phyloP scores from a whole-genome alignment of 2,329 filamentous ascomycete species.

The Calonectria leucothoes region DNA sequence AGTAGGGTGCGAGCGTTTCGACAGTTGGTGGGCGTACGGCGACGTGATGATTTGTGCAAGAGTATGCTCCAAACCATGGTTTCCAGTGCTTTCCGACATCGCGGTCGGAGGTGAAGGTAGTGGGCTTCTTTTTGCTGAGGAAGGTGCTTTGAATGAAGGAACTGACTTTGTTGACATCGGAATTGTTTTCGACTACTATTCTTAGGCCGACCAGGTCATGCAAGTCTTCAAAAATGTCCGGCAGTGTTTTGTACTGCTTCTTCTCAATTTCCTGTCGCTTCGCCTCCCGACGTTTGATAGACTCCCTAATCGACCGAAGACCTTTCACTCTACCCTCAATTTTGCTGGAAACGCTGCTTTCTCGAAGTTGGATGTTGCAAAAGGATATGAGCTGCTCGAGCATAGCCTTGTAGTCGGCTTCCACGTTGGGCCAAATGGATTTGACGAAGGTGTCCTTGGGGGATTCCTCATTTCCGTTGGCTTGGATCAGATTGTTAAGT shows the following conservation, averaged over 20 bases:
- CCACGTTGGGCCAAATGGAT: not conserved
- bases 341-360: not conserved
- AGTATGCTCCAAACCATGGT: not conserved
- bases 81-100: not conserved
- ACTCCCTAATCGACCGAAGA: not conserved
- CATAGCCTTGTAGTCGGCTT: not conserved
- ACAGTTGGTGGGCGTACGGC: not conserved
- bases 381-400: not conserved
- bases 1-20: not conserved
- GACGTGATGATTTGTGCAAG: not conserved
- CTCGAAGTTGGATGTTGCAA: not conserved
- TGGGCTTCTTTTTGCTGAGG: not conserved
- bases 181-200: not conserved
- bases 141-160: not conserved
- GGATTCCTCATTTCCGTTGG: not conserved
- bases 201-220: not conserved
- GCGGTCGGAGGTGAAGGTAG: not conserved
- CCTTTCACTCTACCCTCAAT: not conserved
- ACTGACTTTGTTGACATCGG: not conserved
- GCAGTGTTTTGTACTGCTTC: not conserved
- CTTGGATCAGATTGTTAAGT: not conserved
- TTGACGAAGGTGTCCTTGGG: not conserved
- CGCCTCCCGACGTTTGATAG: not conserved
- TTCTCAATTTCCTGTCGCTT: not conserved
- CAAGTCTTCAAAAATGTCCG: not conserved